Evolutionary conservation across 78 protist genomes (phyloP).

Genomic region (Bigelowiella natans): DNA sequence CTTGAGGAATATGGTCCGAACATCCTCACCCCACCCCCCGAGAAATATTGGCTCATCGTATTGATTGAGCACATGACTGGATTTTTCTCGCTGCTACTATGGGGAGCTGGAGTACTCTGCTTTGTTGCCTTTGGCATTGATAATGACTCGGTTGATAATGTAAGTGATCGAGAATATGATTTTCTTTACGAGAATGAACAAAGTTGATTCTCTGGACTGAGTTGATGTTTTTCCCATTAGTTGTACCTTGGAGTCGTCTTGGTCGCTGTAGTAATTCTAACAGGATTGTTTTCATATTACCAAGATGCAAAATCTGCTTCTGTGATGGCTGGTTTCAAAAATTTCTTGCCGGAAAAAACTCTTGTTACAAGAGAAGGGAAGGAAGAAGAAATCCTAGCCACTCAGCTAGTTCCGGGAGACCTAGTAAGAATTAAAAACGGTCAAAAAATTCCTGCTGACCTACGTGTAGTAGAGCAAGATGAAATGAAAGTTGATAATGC

Average conservation of each 20-base stretch:
- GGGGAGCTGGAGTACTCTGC: conserved; percentile 1
- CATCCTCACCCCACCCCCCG: neutral
- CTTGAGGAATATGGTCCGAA: neutral
- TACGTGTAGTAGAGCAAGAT: conserved; percentile 45
- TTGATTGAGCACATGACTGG: neutral
- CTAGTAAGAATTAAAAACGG: conserved; percentile 53
- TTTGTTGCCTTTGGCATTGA: neutral
- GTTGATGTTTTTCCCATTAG: neutral
- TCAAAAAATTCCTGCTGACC: conserved; percentile 75
- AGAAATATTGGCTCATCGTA: neutral
- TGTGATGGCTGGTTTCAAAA: conserved; percentile 66
- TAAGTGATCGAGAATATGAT: neutral
- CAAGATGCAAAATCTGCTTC: conserved; percentile 63
- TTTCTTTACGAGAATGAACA: neutral
- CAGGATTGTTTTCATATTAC: conserved; percentile 58
- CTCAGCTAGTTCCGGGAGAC: conserved; percentile 68
- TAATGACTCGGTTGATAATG: neutral
- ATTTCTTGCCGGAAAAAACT: conserved; percentile 45
- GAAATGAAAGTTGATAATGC: conserved; percentile 19
- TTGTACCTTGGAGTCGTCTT: conserved; percentile 72
- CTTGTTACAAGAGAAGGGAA: conserved; percentile 59
- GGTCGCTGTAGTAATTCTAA: conserved; percentile 63
- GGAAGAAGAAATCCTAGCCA: neutral
- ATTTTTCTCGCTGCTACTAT: conserved; percentile 1
- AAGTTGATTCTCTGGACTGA: too few species aligned